Conservation (phyloP, 192 early-diverging fungal species). For the Phlyctochytrium bullatum region DNA sequence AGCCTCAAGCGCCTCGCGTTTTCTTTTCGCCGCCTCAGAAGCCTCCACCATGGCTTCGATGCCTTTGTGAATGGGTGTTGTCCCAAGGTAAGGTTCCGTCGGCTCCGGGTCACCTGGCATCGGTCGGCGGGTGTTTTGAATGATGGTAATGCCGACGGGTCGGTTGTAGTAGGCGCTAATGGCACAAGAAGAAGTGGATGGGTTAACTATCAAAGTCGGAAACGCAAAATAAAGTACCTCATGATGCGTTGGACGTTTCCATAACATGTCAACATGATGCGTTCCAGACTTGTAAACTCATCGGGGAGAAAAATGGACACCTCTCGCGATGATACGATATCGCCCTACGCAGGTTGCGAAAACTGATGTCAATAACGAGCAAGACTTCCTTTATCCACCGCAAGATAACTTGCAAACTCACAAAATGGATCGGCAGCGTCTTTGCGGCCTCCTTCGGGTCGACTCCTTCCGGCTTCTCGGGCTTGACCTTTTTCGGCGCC, state of each 20-base stretch:
- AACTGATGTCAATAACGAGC: no score
- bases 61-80: constrained; percentile 3
- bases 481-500: no score
- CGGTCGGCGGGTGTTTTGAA: constrained; percentile 32
- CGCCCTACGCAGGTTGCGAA: constrained; percentile 42
- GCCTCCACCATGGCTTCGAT: not conserved
- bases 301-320: constrained; percentile 26
- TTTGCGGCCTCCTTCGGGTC: no score
- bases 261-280: constrained; percentile 52
- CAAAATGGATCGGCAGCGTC: no score
- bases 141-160: constrained; percentile 43
- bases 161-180: constrained; percentile 48
- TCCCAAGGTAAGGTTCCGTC: no score
- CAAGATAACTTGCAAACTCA: no score
- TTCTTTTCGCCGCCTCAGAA: not conserved
- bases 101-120: no score
- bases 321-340: constrained; percentile 50
- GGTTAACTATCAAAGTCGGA: not conserved
- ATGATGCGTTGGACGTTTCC: constrained; percentile 56
- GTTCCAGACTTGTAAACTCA: constrained; percentile 44
- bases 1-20: not conserved
- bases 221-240: constrained; percentile 17
- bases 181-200: not conserved
- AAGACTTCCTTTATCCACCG: no score
- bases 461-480: no score